These are phyloP conservation scores for Cladosporium velox DNA, from an alignment of 2,329 filamentous ascomycete genomes.

Conservation along the genomic window DNA sequence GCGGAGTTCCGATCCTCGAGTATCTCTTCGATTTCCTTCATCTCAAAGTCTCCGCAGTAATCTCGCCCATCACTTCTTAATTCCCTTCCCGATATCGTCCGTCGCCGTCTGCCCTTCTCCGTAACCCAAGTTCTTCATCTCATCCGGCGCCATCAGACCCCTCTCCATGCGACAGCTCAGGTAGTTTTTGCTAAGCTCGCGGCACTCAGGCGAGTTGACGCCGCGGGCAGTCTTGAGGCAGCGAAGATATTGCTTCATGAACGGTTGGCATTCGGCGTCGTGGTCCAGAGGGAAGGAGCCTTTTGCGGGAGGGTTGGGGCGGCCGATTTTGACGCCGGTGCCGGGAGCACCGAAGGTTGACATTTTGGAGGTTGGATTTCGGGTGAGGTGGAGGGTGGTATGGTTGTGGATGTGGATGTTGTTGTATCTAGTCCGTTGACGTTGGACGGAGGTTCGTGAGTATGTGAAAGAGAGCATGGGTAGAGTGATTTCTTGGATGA, in stretches of 20 bases:
- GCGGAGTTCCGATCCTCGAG: not conserved
- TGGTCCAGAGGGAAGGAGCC: constrained; percentile 97
- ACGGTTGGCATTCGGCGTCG: constrained; percentile 89
- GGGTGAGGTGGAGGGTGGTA: not conserved
- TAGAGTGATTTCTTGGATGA: not conserved
- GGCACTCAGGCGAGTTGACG: constrained; percentile 82
- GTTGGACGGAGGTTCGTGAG: not conserved
- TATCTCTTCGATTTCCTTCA: not conserved
- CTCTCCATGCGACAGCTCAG: constrained; percentile 91
- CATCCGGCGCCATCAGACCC: constrained; percentile 94
- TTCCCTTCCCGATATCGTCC: constrained; percentile 3
- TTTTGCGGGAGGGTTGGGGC: constrained; percentile 80
- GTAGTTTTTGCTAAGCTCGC: constrained; percentile 83
- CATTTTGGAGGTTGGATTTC: constrained; percentile 26
- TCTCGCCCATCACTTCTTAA: constrained; percentile 1
- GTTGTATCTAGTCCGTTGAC: not conserved
- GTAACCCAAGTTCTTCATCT: constrained; percentile 92
- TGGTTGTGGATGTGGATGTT: not conserved
- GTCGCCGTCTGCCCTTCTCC: constrained; percentile 47
- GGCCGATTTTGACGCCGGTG: constrained; percentile 62
- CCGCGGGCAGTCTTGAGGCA: constrained; percentile 85
- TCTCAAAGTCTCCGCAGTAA: not conserved
- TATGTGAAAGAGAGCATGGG: not conserved
- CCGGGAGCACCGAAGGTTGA: constrained; percentile 69
- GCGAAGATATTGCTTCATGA: constrained; percentile 81